Evolutionary conservation across 164 flowering plant species (phyloP).

Genomic region (Vitis cinerea): DNA sequence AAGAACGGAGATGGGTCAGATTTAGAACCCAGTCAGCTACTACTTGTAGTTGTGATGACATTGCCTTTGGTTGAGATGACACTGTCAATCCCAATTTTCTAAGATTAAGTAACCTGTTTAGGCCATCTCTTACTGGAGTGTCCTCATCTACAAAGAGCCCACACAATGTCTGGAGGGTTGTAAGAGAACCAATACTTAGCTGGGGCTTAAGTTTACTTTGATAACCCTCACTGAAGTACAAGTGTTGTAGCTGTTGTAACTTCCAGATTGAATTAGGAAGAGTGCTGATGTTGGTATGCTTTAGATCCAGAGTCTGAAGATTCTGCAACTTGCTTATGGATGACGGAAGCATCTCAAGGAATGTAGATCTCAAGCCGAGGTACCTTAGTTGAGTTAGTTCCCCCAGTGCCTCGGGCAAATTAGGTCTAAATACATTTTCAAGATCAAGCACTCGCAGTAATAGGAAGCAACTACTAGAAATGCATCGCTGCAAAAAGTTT

Average conservation of each 20-base stretch:
- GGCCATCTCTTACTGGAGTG: too few species aligned
- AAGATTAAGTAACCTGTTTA: too few species aligned
- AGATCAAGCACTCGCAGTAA: conserved; percentile 9
- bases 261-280: conserved; percentile 12
- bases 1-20: too few species aligned
- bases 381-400: conserved; percentile 17
- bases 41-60: too few species aligned
- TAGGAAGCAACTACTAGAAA: neutral
- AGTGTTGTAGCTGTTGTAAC: conserved; percentile 6
- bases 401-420: conserved; percentile 1
- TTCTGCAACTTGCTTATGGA: conserved; percentile 12
- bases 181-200: neutral
- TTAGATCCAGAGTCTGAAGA: conserved; percentile 16
- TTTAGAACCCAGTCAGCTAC: too few species aligned
- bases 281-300: conserved; percentile 8
- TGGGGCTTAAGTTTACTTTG: neutral
- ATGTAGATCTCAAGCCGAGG: conserved; percentile 27
- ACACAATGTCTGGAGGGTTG: too few species aligned
- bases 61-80: too few species aligned
- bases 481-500: conserved; percentile 1
- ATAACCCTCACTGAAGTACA: conserved; percentile 8
- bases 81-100: too few species aligned
- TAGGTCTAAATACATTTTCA: conserved; percentile 4
- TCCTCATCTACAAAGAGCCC: too few species aligned
- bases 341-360: conserved; percentile 11